Conservation (phyloP, 106 monocot genomes). For the Narthecium ossifragum region DNA sequence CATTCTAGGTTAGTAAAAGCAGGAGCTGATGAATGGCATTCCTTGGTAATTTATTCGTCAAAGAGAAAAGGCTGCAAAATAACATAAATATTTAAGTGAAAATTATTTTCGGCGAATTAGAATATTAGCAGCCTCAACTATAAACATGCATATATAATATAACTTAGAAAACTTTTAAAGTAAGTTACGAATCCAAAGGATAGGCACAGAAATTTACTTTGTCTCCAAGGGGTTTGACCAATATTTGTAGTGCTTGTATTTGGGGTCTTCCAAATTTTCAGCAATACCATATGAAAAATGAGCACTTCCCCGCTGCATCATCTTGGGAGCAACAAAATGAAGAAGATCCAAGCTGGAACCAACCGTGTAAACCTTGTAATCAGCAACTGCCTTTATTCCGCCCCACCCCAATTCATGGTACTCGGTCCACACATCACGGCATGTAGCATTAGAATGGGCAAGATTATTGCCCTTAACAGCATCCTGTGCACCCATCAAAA, state of each 20-base stretch:
- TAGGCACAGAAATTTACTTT: slow-evolving; percentile 33
- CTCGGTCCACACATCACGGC: slow-evolving; percentile 89
- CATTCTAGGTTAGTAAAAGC: too few species aligned
- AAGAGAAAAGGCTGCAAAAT: too few species aligned
- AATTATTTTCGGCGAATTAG: too few species aligned
- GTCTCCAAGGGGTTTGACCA: slow-evolving; percentile 99
- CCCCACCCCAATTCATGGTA: slow-evolving; percentile 85
- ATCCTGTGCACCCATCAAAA: slow-evolving; percentile 44
- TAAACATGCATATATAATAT: too few species aligned
- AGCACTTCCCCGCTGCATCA: slow-evolving; percentile 94
- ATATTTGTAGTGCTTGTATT: slow-evolving; percentile 87
- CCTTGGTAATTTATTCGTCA: too few species aligned
- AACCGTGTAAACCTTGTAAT: slow-evolving; percentile 77
- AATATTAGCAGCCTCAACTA: too few species aligned
- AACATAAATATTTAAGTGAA: too few species aligned
- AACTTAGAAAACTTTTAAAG: too few species aligned
- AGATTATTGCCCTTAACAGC: slow-evolving; percentile 64
- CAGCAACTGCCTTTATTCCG: slow-evolving; percentile 86
- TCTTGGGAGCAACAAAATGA: slow-evolving; percentile 95
- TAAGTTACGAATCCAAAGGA: too few species aligned
- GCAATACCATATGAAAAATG: slow-evolving; percentile 99
- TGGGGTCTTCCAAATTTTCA: slow-evolving; percentile 84
- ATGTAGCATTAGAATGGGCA: slow-evolving; percentile 63
- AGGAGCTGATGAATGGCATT: too few species aligned
- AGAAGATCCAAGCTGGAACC: slow-evolving; percentile 77